Percentiles rank a stretch among this genome's conserved stretches.
These are phyloP conservation scores for Odontarrhena argentea DNA, from an alignment of 345 rosid genomes.

Conservation along the genomic window DNA sequence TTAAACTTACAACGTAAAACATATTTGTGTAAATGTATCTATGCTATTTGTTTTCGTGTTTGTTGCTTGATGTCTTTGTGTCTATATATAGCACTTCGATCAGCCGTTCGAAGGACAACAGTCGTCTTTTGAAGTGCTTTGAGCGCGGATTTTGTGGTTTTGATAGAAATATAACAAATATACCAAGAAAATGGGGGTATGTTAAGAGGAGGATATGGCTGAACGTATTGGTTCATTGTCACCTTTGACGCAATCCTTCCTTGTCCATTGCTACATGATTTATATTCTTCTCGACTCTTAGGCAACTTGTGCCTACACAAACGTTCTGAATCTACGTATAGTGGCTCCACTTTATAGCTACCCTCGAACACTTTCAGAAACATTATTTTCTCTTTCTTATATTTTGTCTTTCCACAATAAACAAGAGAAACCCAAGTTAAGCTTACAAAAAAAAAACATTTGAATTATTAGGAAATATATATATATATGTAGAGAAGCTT, in stretches of 20 bases:
- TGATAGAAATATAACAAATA: slow-evolving; percentile 62
- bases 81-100: no score
- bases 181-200: slow-evolving; percentile 88
- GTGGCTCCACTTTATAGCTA: slow-evolving; percentile 62
- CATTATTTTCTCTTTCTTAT: slow-evolving; percentile 62
- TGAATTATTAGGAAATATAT: no score
- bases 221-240: slow-evolving; percentile 70
- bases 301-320: slow-evolving; percentile 60
- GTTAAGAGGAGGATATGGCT: slow-evolving; percentile 60
- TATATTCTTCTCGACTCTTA: slow-evolving; percentile 60
- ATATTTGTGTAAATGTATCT: no score
- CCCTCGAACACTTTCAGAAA: slow-evolving; percentile 80
- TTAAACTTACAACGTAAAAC: no score
- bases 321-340: slow-evolving; percentile 59
- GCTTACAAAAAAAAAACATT: background rate
- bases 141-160: slow-evolving; percentile 42
- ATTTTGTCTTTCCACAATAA: slow-evolving; percentile 49
- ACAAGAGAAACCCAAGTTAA: slow-evolving; percentile 16
- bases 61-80: no score
- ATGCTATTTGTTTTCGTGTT: no score
- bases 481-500: no score
- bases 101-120: no score
- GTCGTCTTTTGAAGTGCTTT: no score
- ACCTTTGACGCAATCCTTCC: slow-evolving; percentile 76
- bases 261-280: slow-evolving; percentile 60